Conservation (phyloP, 331 rosid species). For the Dryas integrifolia region DNA sequence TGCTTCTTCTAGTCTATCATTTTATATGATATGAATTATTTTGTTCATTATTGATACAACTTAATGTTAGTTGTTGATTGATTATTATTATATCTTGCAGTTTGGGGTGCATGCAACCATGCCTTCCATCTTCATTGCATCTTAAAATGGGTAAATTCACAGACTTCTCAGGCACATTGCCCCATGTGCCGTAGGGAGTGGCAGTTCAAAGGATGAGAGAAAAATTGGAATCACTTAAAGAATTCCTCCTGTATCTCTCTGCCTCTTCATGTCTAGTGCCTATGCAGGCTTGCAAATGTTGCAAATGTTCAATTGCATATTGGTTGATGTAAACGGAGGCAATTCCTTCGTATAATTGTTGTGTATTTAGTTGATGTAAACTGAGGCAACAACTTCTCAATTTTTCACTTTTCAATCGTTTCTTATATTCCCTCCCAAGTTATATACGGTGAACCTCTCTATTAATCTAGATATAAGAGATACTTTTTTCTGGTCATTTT, state of each 20-base stretch:
- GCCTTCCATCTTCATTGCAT: slow-evolving; percentile 91
- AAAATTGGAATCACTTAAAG: not conserved
- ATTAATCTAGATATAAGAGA: not conserved
- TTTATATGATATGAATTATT: not conserved
- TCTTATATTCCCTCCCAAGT: not conserved
- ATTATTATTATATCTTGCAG: slow-evolving; percentile 41
- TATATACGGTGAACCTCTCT: not conserved
- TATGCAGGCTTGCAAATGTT: not conserved
- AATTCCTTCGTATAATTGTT: not conserved
- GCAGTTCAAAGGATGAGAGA: slow-evolving; percentile 71
- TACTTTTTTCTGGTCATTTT: not conserved
- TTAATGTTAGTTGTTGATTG: not conserved
- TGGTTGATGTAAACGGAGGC: not conserved
- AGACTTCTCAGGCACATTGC: slow-evolving; percentile 80
- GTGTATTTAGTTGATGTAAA: not conserved
- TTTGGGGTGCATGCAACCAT: slow-evolving; percentile 93
- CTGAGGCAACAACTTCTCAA: not conserved
- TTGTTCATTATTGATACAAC: not conserved
- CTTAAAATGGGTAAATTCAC: slow-evolving; percentile 86
- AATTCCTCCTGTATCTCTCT: not conserved
- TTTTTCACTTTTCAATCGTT: not conserved
- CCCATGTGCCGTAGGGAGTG: slow-evolving; percentile 94
- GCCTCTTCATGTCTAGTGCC: not conserved
- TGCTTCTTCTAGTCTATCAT: not conserved
- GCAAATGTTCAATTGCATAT: not conserved